phyloP scores from a whole-genome alignment of 805 yeast species.

The Pichia thaimueangensis region DNA sequence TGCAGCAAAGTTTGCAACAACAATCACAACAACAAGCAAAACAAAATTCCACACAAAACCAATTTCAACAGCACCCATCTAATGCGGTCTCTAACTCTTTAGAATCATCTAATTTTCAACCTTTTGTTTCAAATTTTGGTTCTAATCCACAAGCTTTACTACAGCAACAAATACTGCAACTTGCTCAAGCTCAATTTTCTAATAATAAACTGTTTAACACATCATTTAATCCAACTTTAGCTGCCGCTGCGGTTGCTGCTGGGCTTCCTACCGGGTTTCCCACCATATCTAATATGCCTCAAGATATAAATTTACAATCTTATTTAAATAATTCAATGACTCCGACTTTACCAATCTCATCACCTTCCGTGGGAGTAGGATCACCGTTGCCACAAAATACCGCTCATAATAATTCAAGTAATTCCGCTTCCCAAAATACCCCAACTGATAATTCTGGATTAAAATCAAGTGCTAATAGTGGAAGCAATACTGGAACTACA shows the following conservation, averaged over 20 bases:
- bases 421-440: background rate
- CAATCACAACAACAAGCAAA: background rate
- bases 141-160: slow-evolving; percentile 4
- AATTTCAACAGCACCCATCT: background rate
- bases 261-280: background rate
- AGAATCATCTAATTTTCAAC: slow-evolving; percentile 2
- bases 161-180: slow-evolving; percentile 11
- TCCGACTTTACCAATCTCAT: background rate
- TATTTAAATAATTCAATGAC: background rate
- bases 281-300: background rate
- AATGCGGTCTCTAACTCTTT: background rate
- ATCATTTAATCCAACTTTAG: slow-evolving; percentile 6
- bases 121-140: slow-evolving; percentile 4
- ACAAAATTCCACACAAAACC: background rate
- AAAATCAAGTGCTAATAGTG: background rate
- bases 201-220: slow-evolving; percentile 3
- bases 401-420: background rate
- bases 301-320: background rate
- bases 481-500: background rate
- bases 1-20: background rate
- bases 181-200: slow-evolving; percentile 7
- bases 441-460: background rate
- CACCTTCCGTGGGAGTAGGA: background rate
- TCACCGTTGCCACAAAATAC: background rate
- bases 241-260: slow-evolving; percentile 1